phyloP scores from a whole-genome alignment of 2,329 filamentous ascomycete species.

The Dendryphion nanum region DNA sequence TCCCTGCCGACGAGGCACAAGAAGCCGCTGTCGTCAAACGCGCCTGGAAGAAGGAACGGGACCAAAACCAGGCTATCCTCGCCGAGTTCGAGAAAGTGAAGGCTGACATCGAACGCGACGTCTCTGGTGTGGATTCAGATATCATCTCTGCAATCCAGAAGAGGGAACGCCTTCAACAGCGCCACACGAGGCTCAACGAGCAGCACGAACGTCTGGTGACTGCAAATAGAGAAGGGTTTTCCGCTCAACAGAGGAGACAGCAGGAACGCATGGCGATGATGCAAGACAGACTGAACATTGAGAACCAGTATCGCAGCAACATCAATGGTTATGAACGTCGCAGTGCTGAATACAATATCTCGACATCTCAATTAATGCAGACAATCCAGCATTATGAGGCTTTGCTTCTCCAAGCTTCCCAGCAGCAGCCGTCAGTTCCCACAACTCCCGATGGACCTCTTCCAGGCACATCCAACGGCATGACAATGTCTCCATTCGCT shows the following conservation, averaged over 20 bases:
- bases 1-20: constrained; percentile 62
- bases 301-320: constrained; percentile 38
- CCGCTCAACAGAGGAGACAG: constrained; percentile 56
- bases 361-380: constrained; percentile 36
- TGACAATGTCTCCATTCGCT: constrained; percentile 36
- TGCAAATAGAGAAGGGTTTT: constrained; percentile 64
- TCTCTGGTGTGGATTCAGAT: constrained; percentile 64
- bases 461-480: constrained; percentile 49
- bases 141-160: constrained; percentile 63
- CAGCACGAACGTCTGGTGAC: constrained; percentile 70
- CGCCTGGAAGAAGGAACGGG: constrained; percentile 56
- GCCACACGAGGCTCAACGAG: constrained; percentile 70
- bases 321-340: constrained; percentile 40
- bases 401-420: constrained; percentile 39
- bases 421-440: constrained; percentile 40
- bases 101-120: constrained; percentile 59
- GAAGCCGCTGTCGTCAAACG: constrained; percentile 59
- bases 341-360: constrained; percentile 37
- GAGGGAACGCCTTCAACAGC: constrained; percentile 68
- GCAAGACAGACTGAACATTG: constrained; percentile 32
- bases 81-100: constrained; percentile 63
- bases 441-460: constrained; percentile 61
- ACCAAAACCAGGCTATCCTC: constrained; percentile 50
- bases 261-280: constrained; percentile 40
- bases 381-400: constrained; percentile 41